A percentile compares a stretch with the other conserved stretches of the same genome.
phyloP scores from a whole-genome alignment of 139 green algal genomes.

The Micractinium conductrix region DNA sequence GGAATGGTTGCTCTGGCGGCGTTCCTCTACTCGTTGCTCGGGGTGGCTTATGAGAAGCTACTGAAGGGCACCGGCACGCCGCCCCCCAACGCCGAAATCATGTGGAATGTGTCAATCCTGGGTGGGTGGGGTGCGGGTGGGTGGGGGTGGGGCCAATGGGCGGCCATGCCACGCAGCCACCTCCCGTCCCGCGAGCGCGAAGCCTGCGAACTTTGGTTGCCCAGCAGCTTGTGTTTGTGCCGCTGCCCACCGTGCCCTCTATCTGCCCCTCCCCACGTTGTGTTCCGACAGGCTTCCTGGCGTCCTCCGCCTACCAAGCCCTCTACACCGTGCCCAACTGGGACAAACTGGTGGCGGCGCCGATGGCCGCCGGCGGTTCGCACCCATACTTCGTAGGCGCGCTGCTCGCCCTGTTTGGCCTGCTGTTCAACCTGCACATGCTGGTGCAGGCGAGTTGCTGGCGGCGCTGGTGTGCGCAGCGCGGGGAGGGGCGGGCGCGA shows the following conservation, averaged over 20 bases:
- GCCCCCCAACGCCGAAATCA: constrained; percentile 38
- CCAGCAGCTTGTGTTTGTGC: no score
- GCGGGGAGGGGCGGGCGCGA: no score
- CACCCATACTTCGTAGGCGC: not conserved
- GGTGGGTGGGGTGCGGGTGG: not conserved
- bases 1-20: constrained; percentile 29
- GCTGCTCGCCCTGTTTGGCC: not conserved
- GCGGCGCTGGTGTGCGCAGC: not conserved
- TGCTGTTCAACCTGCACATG: constrained; percentile 58
- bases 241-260: no score
- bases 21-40: constrained; percentile 28
- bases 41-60: constrained; percentile 45
- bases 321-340: constrained; percentile 45
- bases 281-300: constrained; percentile 21
- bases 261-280: no score
- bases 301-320: constrained; percentile 37
- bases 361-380: constrained; percentile 24
- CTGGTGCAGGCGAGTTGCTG: constrained; percentile 7
- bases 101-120: constrained; percentile 26
- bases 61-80: not conserved
- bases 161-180: no score
- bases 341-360: constrained; percentile 29
- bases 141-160: no score
- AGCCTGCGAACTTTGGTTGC: no score
- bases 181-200: no score